phyloP scores from a whole-genome alignment of 2,329 filamentous ascomycete species.

The Epichloe scottii region DNA sequence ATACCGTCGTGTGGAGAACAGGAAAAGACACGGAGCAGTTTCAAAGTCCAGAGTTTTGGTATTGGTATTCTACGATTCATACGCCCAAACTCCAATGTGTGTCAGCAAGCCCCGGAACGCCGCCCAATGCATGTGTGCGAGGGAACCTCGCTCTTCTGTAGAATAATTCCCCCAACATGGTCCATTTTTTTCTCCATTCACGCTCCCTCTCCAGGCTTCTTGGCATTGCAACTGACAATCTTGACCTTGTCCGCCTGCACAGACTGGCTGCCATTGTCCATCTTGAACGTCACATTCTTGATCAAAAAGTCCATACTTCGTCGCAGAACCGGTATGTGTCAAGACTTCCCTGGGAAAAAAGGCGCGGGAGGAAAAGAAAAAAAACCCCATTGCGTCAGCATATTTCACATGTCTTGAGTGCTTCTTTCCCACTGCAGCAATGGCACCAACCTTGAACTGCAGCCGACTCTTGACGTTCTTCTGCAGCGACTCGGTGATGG shows the following conservation, averaged over 20 bases:
- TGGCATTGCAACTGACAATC: constrained; percentile 96
- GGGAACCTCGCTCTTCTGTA: not conserved
- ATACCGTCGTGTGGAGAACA: not conserved
- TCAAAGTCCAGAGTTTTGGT: no score
- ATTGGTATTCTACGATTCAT: no score
- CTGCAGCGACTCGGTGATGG: constrained; percentile 79
- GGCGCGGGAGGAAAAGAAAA: not conserved
- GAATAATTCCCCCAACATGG: not conserved
- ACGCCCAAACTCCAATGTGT: not conserved
- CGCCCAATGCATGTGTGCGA: constrained; percentile 7
- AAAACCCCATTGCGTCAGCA: not conserved
- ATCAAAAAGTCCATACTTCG: constrained; percentile 98
- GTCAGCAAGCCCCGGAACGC: constrained; percentile 6
- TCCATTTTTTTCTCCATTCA: not conserved
- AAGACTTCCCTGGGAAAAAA: constrained; percentile 63
- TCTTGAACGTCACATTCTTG: constrained; percentile 97
- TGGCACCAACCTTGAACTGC: constrained; percentile 71
- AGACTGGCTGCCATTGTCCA: constrained; percentile 63
- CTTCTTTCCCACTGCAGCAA: no score
- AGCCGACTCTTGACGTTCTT: constrained; percentile 86
- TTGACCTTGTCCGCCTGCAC: constrained; percentile 87
- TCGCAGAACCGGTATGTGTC: constrained; percentile 99
- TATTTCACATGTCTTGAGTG: not conserved
- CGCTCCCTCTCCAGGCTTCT: constrained; percentile 39
- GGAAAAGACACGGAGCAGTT: no score